phyloP scores from a whole-genome alignment of 2,329 filamentous ascomycete species.

The Botrytis porri region DNA sequence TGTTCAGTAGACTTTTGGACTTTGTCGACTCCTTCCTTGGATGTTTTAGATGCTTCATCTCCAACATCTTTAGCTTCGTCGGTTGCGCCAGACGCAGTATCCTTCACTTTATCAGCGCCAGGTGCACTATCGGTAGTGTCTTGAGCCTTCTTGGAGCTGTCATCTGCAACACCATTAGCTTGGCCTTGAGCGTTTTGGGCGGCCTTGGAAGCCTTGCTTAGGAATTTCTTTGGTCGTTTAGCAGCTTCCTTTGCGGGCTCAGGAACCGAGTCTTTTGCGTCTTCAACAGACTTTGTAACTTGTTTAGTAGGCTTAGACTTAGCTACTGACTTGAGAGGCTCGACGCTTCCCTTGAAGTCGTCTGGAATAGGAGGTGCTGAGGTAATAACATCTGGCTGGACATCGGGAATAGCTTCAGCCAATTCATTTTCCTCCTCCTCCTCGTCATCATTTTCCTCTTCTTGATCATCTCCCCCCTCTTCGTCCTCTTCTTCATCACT shows the following conservation, averaged over 20 bases:
- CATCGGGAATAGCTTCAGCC: background rate
- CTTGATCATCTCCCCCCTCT: background rate
- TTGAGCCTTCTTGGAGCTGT: slow-evolving; percentile 5
- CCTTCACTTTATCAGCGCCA: background rate
- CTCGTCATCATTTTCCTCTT: slow-evolving; percentile 11
- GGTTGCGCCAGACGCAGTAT: background rate
- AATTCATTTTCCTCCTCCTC: slow-evolving; percentile 5
- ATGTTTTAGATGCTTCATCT: background rate
- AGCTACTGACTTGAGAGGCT: background rate
- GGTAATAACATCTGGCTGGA: slow-evolving; percentile 15
- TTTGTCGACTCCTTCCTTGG: slow-evolving; percentile 3
- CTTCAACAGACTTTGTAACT: background rate
- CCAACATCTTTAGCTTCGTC: background rate
- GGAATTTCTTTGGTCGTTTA: slow-evolving; percentile 18
- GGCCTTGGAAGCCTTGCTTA: slow-evolving; percentile 17
- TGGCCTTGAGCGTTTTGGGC: slow-evolving; percentile 7
- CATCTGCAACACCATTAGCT: background rate
- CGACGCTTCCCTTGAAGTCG: background rate
- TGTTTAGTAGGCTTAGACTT: slow-evolving; percentile 9
- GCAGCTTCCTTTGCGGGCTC: background rate
- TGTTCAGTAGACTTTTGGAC: background rate
- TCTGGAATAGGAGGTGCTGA: slow-evolving; percentile 18
- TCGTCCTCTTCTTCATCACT: slow-evolving; percentile 5
- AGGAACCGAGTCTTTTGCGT: background rate
- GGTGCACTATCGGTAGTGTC: background rate